Conservation (phyloP, 2,329 filamentous ascomycete genomes). For the Fusarium sp. region DNA sequence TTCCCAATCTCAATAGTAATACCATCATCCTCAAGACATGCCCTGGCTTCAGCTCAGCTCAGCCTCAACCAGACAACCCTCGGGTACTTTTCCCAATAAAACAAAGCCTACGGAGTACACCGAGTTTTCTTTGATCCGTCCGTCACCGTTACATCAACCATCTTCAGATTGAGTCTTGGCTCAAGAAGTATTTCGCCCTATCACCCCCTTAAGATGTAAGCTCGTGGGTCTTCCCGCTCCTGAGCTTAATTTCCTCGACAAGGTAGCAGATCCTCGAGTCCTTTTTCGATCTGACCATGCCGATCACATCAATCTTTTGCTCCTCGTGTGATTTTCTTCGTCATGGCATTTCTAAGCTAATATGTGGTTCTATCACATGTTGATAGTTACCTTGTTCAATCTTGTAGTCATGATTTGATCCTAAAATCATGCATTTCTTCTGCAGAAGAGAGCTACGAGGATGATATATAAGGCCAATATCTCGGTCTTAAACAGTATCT, state of each 20-base stretch:
- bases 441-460: not conserved
- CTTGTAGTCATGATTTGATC: not conserved
- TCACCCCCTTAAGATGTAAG: conserved; percentile 14
- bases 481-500: not conserved
- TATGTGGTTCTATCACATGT: conserved; percentile 17
- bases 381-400: not conserved
- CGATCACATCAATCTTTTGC: conserved; percentile 8
- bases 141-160: conserved; percentile 6
- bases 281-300: not conserved
- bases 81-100: not conserved
- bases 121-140: not conserved
- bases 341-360: conserved; percentile 6
- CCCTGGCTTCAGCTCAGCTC: not conserved
- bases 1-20: not conserved
- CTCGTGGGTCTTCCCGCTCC: conserved; percentile 27
- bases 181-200: conserved; percentile 12
- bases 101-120: not conserved
- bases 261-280: conserved; percentile 22
- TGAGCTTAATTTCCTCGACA: conserved; percentile 24
- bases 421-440: too few species aligned
- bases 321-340: not conserved
- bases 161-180: conserved; percentile 7
- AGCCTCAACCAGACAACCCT: not conserved
- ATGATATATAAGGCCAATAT: conserved; percentile 7
- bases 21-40: too few species aligned